phyloP scores from a whole-genome alignment of 2,329 filamentous ascomycete genomes.

The Calonectria ilicicola region DNA sequence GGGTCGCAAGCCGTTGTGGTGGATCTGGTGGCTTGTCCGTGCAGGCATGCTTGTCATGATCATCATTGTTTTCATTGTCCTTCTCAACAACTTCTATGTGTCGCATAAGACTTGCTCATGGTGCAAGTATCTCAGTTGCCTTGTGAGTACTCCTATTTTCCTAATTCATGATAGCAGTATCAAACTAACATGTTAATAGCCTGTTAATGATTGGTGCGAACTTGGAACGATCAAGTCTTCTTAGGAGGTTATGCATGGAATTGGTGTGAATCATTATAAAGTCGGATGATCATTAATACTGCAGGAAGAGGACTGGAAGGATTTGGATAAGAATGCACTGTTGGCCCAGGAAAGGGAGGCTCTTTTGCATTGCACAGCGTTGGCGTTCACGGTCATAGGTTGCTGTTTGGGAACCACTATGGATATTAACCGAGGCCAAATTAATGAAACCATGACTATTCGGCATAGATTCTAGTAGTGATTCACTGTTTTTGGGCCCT shows the following conservation, averaged over 20 bases:
- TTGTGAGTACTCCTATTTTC: conserved; percentile 72
- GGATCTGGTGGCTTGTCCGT: conserved; percentile 95
- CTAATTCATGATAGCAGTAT: background rate
- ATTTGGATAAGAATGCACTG: conserved; percentile 25
- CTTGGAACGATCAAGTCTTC: conserved; percentile 51
- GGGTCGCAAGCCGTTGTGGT: conserved; percentile 93
- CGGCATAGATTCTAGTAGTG: conserved; percentile 9
- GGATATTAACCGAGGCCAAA: conserved; percentile 13
- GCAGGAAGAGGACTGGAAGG: conserved; percentile 4
- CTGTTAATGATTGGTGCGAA: conserved; percentile 77
- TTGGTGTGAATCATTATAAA: background rate
- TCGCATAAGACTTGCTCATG: conserved; percentile 80
- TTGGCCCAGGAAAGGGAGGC: conserved; percentile 17
- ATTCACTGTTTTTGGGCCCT: background rate
- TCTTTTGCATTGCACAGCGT: conserved; percentile 47
- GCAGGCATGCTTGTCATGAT: conserved; percentile 83
- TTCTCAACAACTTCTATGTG: conserved; percentile 92
- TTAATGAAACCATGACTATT: conserved; percentile 31
- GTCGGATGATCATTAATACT: background rate
- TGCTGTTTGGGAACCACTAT: conserved; percentile 22
- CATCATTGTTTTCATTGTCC: conserved; percentile 85
- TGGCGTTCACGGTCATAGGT: conserved; percentile 45
- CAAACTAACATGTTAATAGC: conserved; percentile 54
- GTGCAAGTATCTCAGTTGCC: conserved; percentile 95
- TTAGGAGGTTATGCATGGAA: background rate